Conservation (phyloP, 1,139 yeast species). For the Arxiozyma heterogenica region DNA sequence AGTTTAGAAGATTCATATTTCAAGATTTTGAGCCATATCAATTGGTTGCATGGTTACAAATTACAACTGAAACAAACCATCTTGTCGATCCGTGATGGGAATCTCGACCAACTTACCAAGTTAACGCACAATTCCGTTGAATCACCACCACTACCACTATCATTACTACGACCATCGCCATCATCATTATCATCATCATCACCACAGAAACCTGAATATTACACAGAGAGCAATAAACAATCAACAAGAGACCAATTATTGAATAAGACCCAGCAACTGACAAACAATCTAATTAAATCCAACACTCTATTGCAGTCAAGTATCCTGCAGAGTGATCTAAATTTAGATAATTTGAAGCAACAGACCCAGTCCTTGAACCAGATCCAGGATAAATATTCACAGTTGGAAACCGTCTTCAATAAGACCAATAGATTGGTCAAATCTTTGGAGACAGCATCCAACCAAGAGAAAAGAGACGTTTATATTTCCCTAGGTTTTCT, state of each 20-base stretch:
- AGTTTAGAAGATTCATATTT: neutral
- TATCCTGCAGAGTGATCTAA: conserved; percentile 49
- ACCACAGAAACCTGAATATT: no score
- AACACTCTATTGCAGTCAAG: conserved; percentile 42
- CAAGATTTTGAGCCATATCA: conserved; percentile 9
- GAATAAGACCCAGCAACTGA: conserved; percentile 31
- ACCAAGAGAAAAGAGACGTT: conserved; percentile 45
- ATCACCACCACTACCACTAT: no score
- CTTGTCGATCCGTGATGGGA: conserved; percentile 4
- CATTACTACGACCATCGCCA: no score
- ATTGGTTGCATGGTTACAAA: conserved; percentile 19
- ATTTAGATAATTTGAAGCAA: conserved; percentile 47
- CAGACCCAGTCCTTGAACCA: conserved; percentile 43
- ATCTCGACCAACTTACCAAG: conserved; percentile 10
- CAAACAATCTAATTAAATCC: conserved; percentile 31
- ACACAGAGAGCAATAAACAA: neutral
- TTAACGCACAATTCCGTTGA: conserved; percentile 15
- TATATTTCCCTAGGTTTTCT: conserved; percentile 46
- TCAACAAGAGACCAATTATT: conserved; percentile 29
- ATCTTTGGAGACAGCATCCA: conserved; percentile 43
- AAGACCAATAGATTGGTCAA: conserved; percentile 45
- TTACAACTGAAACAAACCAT: conserved; percentile 3
- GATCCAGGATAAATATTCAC: conserved; percentile 40
- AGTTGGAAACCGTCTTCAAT: conserved; percentile 39
- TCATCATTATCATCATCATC: no score